Base-by-base conservation (phyloP, 2,329 filamentous ascomycete genomes). In the Fusarium clavum region DNA sequence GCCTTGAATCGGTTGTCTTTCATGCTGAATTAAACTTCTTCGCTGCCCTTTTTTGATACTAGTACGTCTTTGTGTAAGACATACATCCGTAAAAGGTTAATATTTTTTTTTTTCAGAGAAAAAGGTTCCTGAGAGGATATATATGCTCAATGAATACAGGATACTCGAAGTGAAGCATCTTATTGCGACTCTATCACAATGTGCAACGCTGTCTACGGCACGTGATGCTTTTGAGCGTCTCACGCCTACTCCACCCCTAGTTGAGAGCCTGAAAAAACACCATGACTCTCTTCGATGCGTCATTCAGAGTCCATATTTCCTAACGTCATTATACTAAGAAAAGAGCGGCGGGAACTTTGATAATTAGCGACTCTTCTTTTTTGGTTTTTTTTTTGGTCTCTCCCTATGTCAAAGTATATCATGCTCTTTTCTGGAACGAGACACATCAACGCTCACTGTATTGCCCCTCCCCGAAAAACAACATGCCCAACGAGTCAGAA, bases 401-500 rank as follows among this genome's bases (percentile, higher is more conserved):
- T 38, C 18, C 34, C 14, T 64, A 45, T 22, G 14, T 52, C 44
- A 48, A 52, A 49, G 29, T 54, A 34, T 70, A 75, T 57, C 67
- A 75, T 75, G 73, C 54, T 67, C 53, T 65, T 46, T 70, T 67
- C 57, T 57, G 62, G 57, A 70, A 60, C 43, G 24, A 48, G 24
- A 11, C 57, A 66, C 59, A 56, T 56, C 41, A 51, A 54, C 57
- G 22, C 53, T 46, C 61, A 72, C 44, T 56, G 47, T 40, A 64
- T 57, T 45, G 52, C 63, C 64, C 61, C 66, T 41, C 48, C 59
- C 41, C 29, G 54, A 68, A 57, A 55, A 49, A 27, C 25, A 29
- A 25, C 38, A 78, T 78, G 76, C 44, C 75, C 38, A 58, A 49
- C 60, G 64, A 69, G 11, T 62, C 73, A 38, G 64, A 72, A 51